Percentiles rank a stretch among this genome's conserved stretches.
Conservation (phyloP, 805 yeast species). For the Suhomyces canberraensis region DNA sequence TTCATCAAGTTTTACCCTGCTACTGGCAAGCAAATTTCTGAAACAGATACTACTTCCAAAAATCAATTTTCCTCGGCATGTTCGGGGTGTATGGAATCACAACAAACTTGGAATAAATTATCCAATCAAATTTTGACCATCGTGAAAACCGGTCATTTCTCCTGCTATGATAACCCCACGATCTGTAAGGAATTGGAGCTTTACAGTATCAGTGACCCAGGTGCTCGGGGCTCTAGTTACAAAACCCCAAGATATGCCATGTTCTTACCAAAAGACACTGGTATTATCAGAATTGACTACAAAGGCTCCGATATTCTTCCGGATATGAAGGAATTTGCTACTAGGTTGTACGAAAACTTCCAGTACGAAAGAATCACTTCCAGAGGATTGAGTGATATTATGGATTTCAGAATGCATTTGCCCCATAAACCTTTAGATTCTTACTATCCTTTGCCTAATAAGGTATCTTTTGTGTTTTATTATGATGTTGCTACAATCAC, state of each 20-base stretch:
- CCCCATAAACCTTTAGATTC: constrained; percentile 29
- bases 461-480: constrained; percentile 51
- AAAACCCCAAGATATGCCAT: constrained; percentile 43
- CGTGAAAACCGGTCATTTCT: constrained; percentile 53
- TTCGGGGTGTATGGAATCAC: constrained; percentile 48
- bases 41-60: constrained; percentile 28
- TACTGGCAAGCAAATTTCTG: constrained; percentile 37
- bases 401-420: constrained; percentile 27
- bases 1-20: constrained; percentile 69
- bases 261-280: constrained; percentile 49
- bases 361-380: constrained; percentile 33
- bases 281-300: constrained; percentile 49
- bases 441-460: constrained; percentile 37
- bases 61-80: constrained; percentile 39
- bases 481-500: constrained; percentile 49
- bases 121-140: constrained; percentile 44
- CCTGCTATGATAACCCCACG: constrained; percentile 49
- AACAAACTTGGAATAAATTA: constrained; percentile 55
- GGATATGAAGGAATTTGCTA: constrained; percentile 42
- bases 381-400: constrained; percentile 26
- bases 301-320: constrained; percentile 30
- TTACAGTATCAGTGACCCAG: constrained; percentile 21
- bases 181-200: constrained; percentile 55
- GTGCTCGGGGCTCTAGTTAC: constrained; percentile 5
- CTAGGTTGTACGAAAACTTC: constrained; percentile 46